Percentiles rank a stretch among this genome's conserved stretches.
phyloP scores from a whole-genome alignment of 805 yeast species.

The Candida golubevii region DNA sequence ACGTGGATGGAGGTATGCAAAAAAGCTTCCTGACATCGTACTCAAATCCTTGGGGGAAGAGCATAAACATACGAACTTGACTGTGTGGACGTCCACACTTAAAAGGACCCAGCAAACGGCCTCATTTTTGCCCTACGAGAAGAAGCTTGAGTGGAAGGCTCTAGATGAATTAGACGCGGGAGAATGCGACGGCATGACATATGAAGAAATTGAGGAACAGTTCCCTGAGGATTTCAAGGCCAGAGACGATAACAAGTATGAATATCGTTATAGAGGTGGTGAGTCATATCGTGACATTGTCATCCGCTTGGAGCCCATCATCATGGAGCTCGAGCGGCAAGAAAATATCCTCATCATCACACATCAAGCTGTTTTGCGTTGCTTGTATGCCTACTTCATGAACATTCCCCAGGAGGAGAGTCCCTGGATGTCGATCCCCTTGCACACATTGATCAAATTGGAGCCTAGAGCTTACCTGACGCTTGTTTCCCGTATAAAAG shows the following conservation, averaged over 20 bases:
- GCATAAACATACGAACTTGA: conserved; percentile 49
- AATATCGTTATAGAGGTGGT: conserved; percentile 94
- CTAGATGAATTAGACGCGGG: conserved; percentile 97
- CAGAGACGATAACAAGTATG: conserved; percentile 92
- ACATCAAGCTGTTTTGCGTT: conserved; percentile 95
- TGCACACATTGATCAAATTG: conserved; percentile 88
- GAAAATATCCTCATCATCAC: conserved; percentile 94
- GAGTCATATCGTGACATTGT: conserved; percentile 96
- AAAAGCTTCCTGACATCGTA: conserved; percentile 73
- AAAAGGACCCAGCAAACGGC: conserved; percentile 92
- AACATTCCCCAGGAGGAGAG: conserved; percentile 95
- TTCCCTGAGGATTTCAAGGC: conserved; percentile 96
- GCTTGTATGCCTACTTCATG: conserved; percentile 97
- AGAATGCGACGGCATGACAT: conserved; percentile 94
- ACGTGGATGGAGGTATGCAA: conserved; percentile 80
- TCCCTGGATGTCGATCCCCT: conserved; percentile 99
- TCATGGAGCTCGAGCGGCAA: conserved; percentile 97
- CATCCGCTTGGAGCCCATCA: conserved; percentile 90
- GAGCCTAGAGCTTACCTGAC: conserved; percentile 96
- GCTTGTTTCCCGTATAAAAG: conserved; percentile 82
- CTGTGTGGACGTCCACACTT: conserved; percentile 95
- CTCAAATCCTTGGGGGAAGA: conserved; percentile 58
- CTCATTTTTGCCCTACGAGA: conserved; percentile 67
- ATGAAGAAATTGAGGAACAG: conserved; percentile 78
- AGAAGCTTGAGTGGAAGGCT: conserved; percentile 90